Evolutionary conservation across 2,329 filamentous ascomycete genomes (phyloP).

Genomic region (Tolypocladium nubicola): DNA sequence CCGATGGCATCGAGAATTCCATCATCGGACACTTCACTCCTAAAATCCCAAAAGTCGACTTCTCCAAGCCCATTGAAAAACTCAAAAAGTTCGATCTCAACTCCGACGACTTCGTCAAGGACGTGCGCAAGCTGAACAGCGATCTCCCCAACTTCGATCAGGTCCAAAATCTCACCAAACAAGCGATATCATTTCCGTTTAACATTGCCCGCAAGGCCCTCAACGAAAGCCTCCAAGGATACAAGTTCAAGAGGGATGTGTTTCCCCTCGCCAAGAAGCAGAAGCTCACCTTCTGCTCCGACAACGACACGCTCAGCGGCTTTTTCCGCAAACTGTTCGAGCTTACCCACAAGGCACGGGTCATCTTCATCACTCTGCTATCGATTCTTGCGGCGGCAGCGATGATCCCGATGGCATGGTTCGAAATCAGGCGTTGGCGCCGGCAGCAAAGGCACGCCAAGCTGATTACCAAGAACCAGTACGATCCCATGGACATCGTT

Average conservation of each 20-base stretch:
- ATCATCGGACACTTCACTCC: constrained; percentile 40
- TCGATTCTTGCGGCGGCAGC: constrained; percentile 59
- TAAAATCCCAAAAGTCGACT: constrained; percentile 44
- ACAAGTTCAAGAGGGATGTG: constrained; percentile 64
- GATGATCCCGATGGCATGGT: constrained; percentile 69
- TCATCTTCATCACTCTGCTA: constrained; percentile 67
- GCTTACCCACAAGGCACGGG: constrained; percentile 57
- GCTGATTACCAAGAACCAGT: constrained; percentile 53
- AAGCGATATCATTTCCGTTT: constrained; percentile 69
- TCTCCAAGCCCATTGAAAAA: constrained; percentile 52
- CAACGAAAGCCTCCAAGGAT: constrained; percentile 59
- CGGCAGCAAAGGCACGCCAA: constrained; percentile 59
- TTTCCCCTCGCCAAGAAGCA: constrained; percentile 82
- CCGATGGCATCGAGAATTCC: constrained; percentile 26
- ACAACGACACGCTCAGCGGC: constrained; percentile 67
- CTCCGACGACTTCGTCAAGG: constrained; percentile 54
- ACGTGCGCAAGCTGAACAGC: constrained; percentile 61
- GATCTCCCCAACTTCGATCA: constrained; percentile 76
- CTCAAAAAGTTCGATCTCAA: constrained; percentile 61
- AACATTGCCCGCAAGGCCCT: constrained; percentile 65
- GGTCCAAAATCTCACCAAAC: constrained; percentile 71
- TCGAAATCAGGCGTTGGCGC: constrained; percentile 70
- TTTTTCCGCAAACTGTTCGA: constrained; percentile 70
- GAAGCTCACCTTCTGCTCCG: constrained; percentile 75
- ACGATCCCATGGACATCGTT: constrained; percentile 77